These are phyloP conservation scores for Arabidopsis hybrid DNA, from an alignment of 441 rosid genomes.

Conservation along the genomic window DNA sequence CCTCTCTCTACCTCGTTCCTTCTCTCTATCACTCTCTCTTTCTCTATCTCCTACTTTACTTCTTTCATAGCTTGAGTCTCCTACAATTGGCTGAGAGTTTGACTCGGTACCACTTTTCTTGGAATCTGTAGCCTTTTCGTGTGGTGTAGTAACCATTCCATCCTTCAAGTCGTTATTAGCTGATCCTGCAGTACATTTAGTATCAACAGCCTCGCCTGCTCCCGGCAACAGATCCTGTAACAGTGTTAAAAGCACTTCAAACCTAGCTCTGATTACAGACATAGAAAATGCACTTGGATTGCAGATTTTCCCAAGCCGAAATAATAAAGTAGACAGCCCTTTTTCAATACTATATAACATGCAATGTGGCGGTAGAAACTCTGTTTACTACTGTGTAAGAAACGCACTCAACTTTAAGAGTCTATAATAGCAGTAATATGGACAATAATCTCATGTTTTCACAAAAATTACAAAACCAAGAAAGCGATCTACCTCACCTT, in stretches of 20 bases:
- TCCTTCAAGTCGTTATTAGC: constrained; percentile 61
- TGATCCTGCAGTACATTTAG: constrained; percentile 42
- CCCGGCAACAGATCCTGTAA: constrained; percentile 62
- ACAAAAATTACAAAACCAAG: constrained; percentile 3
- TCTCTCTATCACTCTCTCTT: constrained; percentile 67
- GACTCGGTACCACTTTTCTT: constrained; percentile 74
- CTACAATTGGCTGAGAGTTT: constrained; percentile 51
- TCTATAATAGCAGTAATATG: constrained; percentile 9
- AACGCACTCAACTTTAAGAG: background rate
- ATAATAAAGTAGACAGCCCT: too few relatives aligned
- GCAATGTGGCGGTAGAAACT: too few relatives aligned
- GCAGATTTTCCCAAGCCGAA: too few relatives aligned
- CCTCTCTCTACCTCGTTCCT: constrained; percentile 66
- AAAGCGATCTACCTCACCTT: constrained; percentile 56
- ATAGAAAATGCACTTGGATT: too few relatives aligned
- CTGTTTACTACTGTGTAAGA: too few relatives aligned
- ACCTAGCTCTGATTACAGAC: background rate
- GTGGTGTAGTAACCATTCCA: constrained; percentile 46
- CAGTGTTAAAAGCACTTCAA: constrained; percentile 20
- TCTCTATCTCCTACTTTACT: constrained; percentile 60
- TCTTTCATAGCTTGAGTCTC: constrained; percentile 61
- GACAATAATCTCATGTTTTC: background rate
- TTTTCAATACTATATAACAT: too few relatives aligned
- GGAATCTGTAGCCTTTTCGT: constrained; percentile 64
- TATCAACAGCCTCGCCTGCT: constrained; percentile 49